Base-by-base conservation (phyloP, 208 protist genomes). In the Angomonas deanei region DNA sequence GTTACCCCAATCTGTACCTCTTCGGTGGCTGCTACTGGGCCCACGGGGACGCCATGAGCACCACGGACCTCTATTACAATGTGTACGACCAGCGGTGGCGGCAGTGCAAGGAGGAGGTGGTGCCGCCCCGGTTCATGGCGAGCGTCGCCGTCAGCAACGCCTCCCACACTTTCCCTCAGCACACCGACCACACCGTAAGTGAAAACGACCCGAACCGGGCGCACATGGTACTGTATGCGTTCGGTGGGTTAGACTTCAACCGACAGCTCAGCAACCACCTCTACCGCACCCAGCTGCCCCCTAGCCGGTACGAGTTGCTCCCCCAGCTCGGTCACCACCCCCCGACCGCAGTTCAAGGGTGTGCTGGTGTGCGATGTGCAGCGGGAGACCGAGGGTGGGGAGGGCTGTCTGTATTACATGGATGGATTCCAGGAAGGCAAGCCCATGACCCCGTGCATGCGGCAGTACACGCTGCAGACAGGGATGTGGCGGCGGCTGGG, bases 1-100 rank as follows among this genome's bases (percentile, higher is more conserved):
- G 57, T 27, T 70, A 59, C 31, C 32, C 73, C 21, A 49, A 58
- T 21, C 53, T 87, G 17, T 91, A 78, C 55, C 57, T 87, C 26
- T 58, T 85, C 1, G 78, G 80, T 23, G 80, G 84, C 8, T 67
- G 69, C 33, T 84, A 85, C 71, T 86, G 82, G 78, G 75, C 74
- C 10, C 69, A 86, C 34, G 78, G 72, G 19, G 72, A 78, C 56
- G 66, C 70, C 1, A 52, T 85, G 27, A 76, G 80, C 6, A 64
- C 69, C 13, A 64, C 49, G 17, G 77, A 84, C 54, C 70, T 82
- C 65, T 56, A 60, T 13, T 91, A 72, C 65, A 58, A 76, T 36
- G 21, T 77, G 17, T n/a, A 49, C 2, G 47, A 27, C 38, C 53
- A 50, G 21, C 26, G 26, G 33, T 90, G 79, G 79, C 67, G 71